Percentiles rank a stretch among this genome's conserved stretches.
Evolutionary conservation across 202 grass and related monocot species (phyloP).

Genomic region (Eragrostis tef): DNA sequence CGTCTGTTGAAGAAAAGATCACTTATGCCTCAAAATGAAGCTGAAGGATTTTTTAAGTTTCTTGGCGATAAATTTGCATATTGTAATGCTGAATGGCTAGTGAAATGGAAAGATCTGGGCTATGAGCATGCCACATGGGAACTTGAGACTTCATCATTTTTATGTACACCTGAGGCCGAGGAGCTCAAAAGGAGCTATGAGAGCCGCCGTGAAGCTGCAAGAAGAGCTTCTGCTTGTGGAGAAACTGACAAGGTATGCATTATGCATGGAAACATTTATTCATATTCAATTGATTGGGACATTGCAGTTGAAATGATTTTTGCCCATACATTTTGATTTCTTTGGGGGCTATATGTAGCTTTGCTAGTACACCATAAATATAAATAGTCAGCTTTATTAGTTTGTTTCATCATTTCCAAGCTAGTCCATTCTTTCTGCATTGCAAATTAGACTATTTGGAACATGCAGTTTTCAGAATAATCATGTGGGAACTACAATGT

Average conservation of each 20-base stretch:
- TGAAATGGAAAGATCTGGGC: constrained; percentile 85
- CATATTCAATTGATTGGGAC: constrained; percentile 34
- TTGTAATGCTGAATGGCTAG: constrained; percentile 80
- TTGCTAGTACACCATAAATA: constrained; percentile 24
- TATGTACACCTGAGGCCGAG: constrained; percentile 57
- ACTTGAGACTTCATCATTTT: constrained; percentile 75
- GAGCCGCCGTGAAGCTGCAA: constrained; percentile 48
- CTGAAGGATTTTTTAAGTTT: constrained; percentile 61
- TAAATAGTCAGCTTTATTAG: constrained; percentile 17
- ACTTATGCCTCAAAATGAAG: constrained; percentile 62
- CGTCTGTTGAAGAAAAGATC: constrained; percentile 69
- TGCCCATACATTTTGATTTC: neutral
- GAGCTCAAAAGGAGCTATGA: constrained; percentile 68
- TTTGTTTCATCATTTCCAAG: constrained; percentile 4
- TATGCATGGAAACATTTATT: constrained; percentile 43
- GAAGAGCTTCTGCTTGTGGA: constrained; percentile 48
- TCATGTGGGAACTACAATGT: neutral
- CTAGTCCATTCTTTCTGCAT: constrained; percentile 30
- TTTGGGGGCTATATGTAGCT: neutral
- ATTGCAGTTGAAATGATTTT: neutral
- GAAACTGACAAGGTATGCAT: constrained; percentile 56
- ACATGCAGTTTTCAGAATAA: neutral
- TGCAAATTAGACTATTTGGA: constrained; percentile 2
- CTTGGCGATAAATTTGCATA: constrained; percentile 49
- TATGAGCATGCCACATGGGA: constrained; percentile 93